These are phyloP conservation scores for Globisporangium megalacanthum DNA, from an alignment of 352 stramenopile genomes.

Conservation along the genomic window DNA sequence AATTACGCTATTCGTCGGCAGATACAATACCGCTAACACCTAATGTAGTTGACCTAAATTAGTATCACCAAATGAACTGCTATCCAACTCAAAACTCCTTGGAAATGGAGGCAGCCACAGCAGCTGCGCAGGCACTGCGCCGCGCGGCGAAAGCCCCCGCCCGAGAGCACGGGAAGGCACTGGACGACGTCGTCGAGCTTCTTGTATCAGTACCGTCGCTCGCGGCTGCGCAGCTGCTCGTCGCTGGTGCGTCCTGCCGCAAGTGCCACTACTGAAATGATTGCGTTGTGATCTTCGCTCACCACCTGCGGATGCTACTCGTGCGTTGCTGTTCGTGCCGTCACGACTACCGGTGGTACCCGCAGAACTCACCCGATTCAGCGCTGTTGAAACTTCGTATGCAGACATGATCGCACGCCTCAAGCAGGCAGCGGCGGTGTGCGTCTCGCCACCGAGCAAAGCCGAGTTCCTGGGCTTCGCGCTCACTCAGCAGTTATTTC, in stretches of 20 bases:
- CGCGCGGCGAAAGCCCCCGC: neutral
- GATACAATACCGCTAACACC: no score
- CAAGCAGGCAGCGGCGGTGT: constrained; percentile 36
- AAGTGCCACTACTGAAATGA: neutral
- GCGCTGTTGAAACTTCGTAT: neutral
- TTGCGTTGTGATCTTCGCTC: neutral
- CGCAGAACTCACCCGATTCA: constrained; percentile 1
- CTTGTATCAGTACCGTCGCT: constrained; percentile 9
- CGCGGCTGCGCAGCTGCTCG: constrained; percentile 8
- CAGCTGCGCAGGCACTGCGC: constrained; percentile 5
- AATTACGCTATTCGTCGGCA: no score
- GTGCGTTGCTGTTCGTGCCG: neutral
- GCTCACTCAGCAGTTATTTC: constrained; percentile 27
- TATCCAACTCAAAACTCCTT: neutral
- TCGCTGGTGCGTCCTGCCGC: constrained; percentile 4
- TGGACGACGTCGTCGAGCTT: constrained; percentile 10
- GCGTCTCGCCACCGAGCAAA: constrained; percentile 37
- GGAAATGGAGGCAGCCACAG: constrained; percentile 1
- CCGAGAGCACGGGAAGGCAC: constrained; percentile 3
- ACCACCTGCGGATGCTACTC: neutral
- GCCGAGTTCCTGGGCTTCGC: constrained; percentile 40
- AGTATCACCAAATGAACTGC: no score
- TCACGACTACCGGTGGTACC: neutral
- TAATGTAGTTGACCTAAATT: no score
- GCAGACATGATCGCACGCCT: constrained; percentile 16